Evolutionary conservation across 1,284 basidiomycete genomes (phyloP), one percentile per base, ranked within the genome.

Genomic region (Malassezia brasiliensis): DNA sequence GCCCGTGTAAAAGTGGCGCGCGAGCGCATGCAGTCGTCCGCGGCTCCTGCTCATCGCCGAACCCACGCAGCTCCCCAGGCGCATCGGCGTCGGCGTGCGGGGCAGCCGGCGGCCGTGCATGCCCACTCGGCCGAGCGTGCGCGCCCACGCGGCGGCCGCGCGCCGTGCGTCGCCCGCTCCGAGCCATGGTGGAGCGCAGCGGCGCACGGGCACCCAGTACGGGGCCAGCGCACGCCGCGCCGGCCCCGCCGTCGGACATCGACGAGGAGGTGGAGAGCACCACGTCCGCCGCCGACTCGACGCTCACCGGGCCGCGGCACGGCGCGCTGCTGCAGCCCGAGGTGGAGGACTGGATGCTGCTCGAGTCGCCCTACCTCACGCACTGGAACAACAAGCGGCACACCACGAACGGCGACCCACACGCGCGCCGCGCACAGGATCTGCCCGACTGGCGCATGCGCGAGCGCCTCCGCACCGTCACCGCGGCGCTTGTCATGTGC

Each of bases 401-500:
- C 76, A 81, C 86, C 36, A 89, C 87, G 10, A 87, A 86, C 72
- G 88, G 88, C 36, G 90, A 89, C 67, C 86, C 88, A 2, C 81
- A 83, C 5, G 58, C 85, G 81, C 28, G 80, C 79, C 51, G 83
- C 82, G 28, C 77, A 81, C 17, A 83, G 79, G 79, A 83, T 80
- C 9, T 78, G 82, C 37, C 83, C 80, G 69, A 81, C 82, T 67
- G 80, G 81, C 54, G 75, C 42, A 70, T 96, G 90, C 89, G 83
- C 86, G 64, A 81, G 85, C 15, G 86, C 83, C 60, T 88, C 87
- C 74, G 76, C 15, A 96, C 91, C 0, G 85, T 88, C 25, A 86
- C 89, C 42, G 93, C 89, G 1, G 88, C 87, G 0, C 81, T 98
- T n/a, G 87, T 96, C 14, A 81, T 96, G 61, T 98, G 93, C 72